Percentiles rank a stretch among this genome's conserved stretches.
phyloP scores from a whole-genome alignment of 78 protist species.

The Trichosphaerium sp. region DNA sequence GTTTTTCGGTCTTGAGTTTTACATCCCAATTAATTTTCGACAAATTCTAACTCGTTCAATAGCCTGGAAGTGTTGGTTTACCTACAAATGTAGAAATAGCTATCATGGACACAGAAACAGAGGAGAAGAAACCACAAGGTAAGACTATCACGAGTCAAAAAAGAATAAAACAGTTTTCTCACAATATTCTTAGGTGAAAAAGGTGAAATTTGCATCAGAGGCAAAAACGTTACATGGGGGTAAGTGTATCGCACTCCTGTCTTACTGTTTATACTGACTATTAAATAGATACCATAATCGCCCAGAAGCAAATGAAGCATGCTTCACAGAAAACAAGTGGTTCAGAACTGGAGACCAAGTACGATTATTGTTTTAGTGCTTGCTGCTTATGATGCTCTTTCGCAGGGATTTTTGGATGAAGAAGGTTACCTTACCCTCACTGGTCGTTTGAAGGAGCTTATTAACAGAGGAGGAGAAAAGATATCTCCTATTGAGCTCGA shows the following conservation, averaged over 20 bases:
- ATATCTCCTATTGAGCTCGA: slow-evolving; percentile 67
- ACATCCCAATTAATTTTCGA: too few species aligned
- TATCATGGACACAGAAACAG: slow-evolving; percentile 1
- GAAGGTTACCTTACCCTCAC: slow-evolving; percentile 59
- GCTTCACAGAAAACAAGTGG: slow-evolving; percentile 51
- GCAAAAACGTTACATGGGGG: slow-evolving; percentile 60
- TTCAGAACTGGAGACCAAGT: slow-evolving; percentile 73
- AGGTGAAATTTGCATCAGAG: slow-evolving; percentile 63
- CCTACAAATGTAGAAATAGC: slow-evolving; percentile 35
- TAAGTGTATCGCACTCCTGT: too few species aligned
- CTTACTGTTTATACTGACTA: too few species aligned
- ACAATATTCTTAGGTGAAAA: slow-evolving; percentile 32
- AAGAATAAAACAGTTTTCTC: too few species aligned
- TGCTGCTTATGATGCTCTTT: background rate
- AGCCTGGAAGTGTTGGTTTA: slow-evolving; percentile 58
- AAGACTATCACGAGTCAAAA: background rate
- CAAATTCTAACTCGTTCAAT: too few species aligned
- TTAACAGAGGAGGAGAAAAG: slow-evolving; percentile 78
- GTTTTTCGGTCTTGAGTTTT: too few species aligned
- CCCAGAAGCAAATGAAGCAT: slow-evolving; percentile 55
- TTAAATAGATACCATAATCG: slow-evolving; percentile 52
- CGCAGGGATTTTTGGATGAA: slow-evolving; percentile 43
- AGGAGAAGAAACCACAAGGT: slow-evolving; percentile 11
- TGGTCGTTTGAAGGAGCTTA: slow-evolving; percentile 72
- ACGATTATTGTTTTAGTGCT: background rate